A percentile compares a stretch with the other conserved stretches of the same genome.
phyloP scores from a whole-genome alignment of 2,329 filamentous ascomycete species.

The Diaporthe caulivora region DNA sequence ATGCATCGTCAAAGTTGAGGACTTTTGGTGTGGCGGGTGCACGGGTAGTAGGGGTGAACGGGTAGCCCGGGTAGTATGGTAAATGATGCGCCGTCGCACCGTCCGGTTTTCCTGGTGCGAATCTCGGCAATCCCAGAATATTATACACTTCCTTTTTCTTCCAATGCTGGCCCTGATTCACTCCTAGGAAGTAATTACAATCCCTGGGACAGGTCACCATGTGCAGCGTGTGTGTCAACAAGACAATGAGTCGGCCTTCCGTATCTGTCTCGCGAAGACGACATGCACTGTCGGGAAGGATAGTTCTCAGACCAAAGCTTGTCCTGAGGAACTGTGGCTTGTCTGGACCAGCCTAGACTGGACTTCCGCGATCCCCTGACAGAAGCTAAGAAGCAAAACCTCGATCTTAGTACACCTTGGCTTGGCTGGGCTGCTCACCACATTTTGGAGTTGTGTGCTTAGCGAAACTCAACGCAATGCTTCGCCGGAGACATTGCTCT shows the following conservation, averaged over 20 bases:
- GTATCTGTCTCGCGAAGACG: neutral
- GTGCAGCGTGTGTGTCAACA: too few species aligned
- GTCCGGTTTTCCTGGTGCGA: too few species aligned
- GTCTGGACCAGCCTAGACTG: neutral
- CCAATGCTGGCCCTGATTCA: too few species aligned
- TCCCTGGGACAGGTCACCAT: neutral
- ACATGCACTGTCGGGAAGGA: neutral
- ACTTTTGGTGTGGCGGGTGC: too few species aligned
- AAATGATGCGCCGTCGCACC: too few species aligned
- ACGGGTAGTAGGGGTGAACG: too few species aligned
- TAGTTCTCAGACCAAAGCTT: neutral
- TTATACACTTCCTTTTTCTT: too few species aligned
- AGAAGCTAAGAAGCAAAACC: neutral
- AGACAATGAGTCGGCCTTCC: neutral
- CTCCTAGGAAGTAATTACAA: neutral
- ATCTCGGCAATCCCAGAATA: too few species aligned
- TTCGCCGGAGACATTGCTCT: neutral
- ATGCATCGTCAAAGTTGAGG: too few species aligned
- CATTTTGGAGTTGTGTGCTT: neutral
- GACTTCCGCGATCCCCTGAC: neutral
- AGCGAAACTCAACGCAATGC: neutral
- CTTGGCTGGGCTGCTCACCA: neutral
- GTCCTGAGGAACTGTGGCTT: neutral
- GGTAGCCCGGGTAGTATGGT: too few species aligned
- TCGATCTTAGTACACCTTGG: neutral